phyloP scores from a whole-genome alignment of 1,284 basidiomycete genomes.

The Ceratobasidium sp. region DNA sequence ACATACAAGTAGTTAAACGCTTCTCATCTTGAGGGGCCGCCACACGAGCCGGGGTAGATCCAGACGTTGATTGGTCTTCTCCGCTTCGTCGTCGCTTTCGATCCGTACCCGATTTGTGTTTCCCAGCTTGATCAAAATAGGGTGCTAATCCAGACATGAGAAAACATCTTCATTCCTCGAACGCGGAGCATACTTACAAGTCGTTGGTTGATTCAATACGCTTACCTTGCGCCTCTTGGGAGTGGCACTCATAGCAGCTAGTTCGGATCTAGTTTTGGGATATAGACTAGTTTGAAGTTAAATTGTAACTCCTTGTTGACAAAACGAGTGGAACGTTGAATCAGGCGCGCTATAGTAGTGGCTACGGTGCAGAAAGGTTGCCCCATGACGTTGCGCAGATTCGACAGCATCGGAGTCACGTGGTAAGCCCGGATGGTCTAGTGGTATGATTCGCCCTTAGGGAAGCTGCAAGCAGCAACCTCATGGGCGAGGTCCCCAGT shows the following conservation, averaged over 20 bases:
- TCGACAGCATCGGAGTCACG: too few relatives aligned
- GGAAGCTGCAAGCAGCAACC: too few relatives aligned
- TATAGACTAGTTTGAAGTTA: too few relatives aligned
- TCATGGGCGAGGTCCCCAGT: too few relatives aligned
- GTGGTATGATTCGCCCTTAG: too few relatives aligned
- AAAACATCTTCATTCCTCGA: background rate
- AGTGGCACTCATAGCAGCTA: background rate
- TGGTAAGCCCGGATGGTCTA: too few relatives aligned
- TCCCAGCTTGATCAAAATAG: conserved; percentile 1
- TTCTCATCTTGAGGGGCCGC: background rate
- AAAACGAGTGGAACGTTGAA: too few relatives aligned
- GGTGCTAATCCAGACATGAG: conserved; percentile 1
- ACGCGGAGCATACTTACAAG: background rate
- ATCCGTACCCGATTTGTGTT: background rate
- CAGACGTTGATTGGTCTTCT: background rate
- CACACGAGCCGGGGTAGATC: background rate
- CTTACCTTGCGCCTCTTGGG: too few relatives aligned
- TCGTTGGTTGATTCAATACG: background rate
- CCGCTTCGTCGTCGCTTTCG: background rate
- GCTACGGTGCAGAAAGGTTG: too few relatives aligned
- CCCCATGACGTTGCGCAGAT: too few relatives aligned
- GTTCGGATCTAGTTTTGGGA: background rate
- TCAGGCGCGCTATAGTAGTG: too few relatives aligned
- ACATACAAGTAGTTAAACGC: conserved; percentile 13
- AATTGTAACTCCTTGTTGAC: too few relatives aligned